phyloP scores from a whole-genome alignment of 2,329 filamentous ascomycete species.

The Exophiala sp. region DNA sequence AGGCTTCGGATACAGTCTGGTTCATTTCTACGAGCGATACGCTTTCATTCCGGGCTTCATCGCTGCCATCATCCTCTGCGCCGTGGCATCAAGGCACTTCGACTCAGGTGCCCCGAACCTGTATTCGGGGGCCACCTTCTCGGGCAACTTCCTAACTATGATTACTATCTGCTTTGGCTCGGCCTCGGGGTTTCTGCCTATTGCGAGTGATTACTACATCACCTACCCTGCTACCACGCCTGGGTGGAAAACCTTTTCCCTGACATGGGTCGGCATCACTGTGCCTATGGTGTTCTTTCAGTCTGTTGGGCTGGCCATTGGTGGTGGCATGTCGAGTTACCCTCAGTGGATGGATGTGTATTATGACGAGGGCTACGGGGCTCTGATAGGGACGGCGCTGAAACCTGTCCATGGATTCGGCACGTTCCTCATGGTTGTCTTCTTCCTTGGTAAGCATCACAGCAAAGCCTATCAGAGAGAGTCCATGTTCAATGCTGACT shows the following conservation, averaged over 20 bases:
- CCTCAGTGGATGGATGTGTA: constrained; percentile 25
- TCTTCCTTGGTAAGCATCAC: constrained; percentile 7
- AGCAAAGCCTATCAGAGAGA: neutral
- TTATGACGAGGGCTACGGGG: constrained; percentile 25
- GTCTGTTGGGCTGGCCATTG: constrained; percentile 24
- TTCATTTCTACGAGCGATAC: constrained; percentile 30
- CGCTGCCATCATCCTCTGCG: constrained; percentile 8
- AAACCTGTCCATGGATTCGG: constrained; percentile 8
- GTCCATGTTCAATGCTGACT: too few relatives aligned
- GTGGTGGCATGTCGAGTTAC: constrained; percentile 20
- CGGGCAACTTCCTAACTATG: constrained; percentile 34
- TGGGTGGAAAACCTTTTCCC: constrained; percentile 28
- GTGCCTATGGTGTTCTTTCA: constrained; percentile 29
- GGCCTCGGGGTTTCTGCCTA: constrained; percentile 28
- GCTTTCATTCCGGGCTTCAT: constrained; percentile 31
- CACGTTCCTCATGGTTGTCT: constrained; percentile 11
- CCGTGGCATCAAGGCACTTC: constrained; percentile 4
- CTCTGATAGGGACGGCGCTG: constrained; percentile 21
- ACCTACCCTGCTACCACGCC: constrained; percentile 28
- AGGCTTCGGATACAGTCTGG: constrained; percentile 28
- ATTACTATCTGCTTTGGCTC: constrained; percentile 37
- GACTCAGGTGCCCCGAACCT: constrained; percentile 7
- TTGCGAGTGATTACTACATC: constrained; percentile 30
- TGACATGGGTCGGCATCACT: constrained; percentile 29
- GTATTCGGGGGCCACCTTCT: constrained; percentile 1